Evolutionary conservation across 176 grass and related monocot genomes (phyloP).

Genomic region (Aegilops bicornis): DNA sequence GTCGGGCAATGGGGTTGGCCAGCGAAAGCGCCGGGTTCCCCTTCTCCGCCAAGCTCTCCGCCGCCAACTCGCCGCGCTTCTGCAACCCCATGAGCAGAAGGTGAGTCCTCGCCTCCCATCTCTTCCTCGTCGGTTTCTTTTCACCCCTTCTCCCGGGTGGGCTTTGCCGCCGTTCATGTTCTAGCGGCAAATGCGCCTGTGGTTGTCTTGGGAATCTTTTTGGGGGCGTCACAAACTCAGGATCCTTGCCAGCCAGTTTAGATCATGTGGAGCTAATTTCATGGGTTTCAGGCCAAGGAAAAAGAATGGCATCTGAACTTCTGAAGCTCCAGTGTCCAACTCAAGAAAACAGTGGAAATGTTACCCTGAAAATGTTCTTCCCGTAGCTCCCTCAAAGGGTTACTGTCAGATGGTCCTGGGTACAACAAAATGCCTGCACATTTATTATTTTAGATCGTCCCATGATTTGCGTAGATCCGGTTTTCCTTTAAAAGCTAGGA

Average conservation of each 20-base stretch:
- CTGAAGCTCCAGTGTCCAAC: background rate
- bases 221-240: background rate
- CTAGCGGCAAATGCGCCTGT: background rate
- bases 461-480: background rate
- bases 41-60: slow-evolving; percentile 34
- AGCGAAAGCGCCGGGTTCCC: slow-evolving; percentile 31
- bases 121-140: background rate
- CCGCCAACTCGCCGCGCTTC: slow-evolving; percentile 40
- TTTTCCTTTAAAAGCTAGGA: background rate
- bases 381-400: background rate
- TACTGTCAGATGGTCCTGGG: background rate
- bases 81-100: slow-evolving; percentile 44
- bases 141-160: background rate
- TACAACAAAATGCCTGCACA: background rate
- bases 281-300: background rate
- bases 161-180: background rate
- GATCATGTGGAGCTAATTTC: background rate
- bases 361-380: background rate
- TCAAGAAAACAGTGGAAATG: background rate
- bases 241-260: background rate
- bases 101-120: background rate
- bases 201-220: background rate
- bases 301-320: background rate
- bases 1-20: slow-evolving; percentile 34
- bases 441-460: background rate